Evolutionary conservation across 768 basidiomycete species (phyloP).

Genomic region (Inosperma sp.): DNA sequence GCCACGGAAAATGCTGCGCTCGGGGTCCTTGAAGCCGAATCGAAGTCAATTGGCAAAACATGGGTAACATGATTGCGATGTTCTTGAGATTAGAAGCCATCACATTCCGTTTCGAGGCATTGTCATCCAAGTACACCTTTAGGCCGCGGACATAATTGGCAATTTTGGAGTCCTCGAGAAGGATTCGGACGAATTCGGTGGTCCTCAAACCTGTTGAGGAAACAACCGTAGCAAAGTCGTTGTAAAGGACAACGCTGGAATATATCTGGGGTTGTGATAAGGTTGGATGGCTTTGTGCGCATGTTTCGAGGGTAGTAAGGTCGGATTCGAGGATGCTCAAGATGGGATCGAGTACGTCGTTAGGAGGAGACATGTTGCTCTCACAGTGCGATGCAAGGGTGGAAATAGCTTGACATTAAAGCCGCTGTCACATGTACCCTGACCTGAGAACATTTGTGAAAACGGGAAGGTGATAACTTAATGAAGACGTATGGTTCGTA

Average conservation of each 20-base stretch:
- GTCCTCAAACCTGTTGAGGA: not conserved
- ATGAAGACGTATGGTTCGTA: too few species aligned
- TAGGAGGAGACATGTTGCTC: too few species aligned
- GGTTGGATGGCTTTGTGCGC: not conserved
- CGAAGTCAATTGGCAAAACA: not conserved
- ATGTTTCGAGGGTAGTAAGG: not conserved
- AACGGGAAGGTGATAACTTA: too few species aligned
- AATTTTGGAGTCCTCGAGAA: not conserved
- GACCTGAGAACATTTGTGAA: too few species aligned
- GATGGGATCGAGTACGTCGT: too few species aligned
- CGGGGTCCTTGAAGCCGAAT: not conserved
- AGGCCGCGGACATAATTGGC: not conserved
- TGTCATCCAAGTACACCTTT: not conserved
- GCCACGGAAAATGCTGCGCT: not conserved
- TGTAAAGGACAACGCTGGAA: not conserved
- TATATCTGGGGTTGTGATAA: not conserved
- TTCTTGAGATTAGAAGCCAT: not conserved
- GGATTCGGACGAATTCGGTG: not conserved
- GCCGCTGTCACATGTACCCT: too few species aligned
- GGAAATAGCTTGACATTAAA: too few species aligned
- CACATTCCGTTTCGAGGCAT: not conserved
- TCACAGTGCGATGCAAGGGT: too few species aligned
- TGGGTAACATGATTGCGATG: not conserved
- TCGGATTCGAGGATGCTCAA: not conserved
- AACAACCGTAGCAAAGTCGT: not conserved